A percentile compares a stretch with the other conserved stretches of the same genome.
phyloP scores from a whole-genome alignment of 257 asterid species.

The Oldenlandia corymbosa region DNA sequence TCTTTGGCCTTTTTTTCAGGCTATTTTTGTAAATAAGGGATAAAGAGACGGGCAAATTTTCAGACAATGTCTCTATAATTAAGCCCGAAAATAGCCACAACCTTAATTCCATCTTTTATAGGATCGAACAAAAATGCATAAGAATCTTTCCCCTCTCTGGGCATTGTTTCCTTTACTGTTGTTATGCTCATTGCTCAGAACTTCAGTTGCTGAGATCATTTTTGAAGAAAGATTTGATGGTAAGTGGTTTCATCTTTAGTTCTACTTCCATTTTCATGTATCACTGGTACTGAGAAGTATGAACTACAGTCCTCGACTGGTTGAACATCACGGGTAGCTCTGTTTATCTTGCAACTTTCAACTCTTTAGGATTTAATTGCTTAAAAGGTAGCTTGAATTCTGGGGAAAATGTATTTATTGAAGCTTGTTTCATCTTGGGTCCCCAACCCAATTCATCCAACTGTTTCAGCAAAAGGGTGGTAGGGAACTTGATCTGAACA shows the following conservation, averaged over 20 bases:
- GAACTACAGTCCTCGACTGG: not conserved
- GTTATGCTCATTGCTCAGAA: conserved; percentile 27
- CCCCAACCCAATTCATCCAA: not conserved
- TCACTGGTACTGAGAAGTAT: not conserved
- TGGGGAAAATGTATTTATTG: not conserved
- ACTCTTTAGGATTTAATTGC: not conserved
- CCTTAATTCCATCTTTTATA: not conserved
- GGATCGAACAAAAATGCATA: conserved; percentile 14
- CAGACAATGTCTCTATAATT: conserved; percentile 17
- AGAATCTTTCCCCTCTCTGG: not conserved
- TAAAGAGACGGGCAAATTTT: not conserved
- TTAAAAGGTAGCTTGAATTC: not conserved
- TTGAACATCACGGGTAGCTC: not conserved
- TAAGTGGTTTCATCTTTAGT: conserved; percentile 11
- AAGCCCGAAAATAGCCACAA: not conserved
- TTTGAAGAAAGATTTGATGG: conserved; percentile 96
- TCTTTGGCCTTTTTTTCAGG: not conserved
- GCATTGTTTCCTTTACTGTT: conserved; percentile 6
- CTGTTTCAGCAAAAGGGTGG: not conserved
- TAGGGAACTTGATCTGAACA: not conserved
- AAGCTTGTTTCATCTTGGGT: not conserved
- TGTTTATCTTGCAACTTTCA: not conserved
- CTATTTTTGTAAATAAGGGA: not conserved
- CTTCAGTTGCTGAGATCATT: conserved; percentile 54
- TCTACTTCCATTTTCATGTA: not conserved